phyloP scores from a whole-genome alignment of 1,284 basidiomycete species.

The Vanrija pseudolonga region DNA sequence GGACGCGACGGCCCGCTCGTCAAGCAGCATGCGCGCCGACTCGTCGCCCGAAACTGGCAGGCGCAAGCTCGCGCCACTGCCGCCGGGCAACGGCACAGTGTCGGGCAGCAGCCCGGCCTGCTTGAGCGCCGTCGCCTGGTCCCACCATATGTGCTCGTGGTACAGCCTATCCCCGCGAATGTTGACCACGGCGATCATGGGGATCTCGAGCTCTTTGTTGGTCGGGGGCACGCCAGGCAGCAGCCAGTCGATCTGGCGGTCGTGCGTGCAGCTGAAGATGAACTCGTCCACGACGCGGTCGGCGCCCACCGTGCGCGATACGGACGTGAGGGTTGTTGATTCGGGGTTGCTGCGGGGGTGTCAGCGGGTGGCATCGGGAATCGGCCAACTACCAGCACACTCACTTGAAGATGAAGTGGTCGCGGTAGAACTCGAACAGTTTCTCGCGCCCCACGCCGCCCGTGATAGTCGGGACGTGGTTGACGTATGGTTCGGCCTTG shows the following conservation, averaged over 20 bases:
- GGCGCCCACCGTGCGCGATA: slow-evolving; percentile 24
- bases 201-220: slow-evolving; percentile 54
- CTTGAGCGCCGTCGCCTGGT: slow-evolving; percentile 23
- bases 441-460: slow-evolving; percentile 57
- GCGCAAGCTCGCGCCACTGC: slow-evolving; percentile 10
- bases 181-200: slow-evolving; percentile 59
- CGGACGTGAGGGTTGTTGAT: slow-evolving; percentile 48
- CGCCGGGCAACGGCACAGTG: slow-evolving; percentile 6
- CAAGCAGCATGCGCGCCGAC: slow-evolving; percentile 19
- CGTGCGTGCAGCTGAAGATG: slow-evolving; percentile 50
- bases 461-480: slow-evolving; percentile 37
- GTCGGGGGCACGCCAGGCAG: slow-evolving; percentile 52
- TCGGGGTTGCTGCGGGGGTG: slow-evolving; percentile 7
- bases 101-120: slow-evolving; percentile 23
- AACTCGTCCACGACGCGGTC: slow-evolving; percentile 32
- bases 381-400: not conserved
- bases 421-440: slow-evolving; percentile 55
- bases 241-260: slow-evolving; percentile 55
- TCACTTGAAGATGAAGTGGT: slow-evolving; percentile 39
- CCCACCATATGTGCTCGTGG: slow-evolving; percentile 54
- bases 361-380: no score
- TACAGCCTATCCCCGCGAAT: slow-evolving; percentile 58
- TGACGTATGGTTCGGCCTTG: slow-evolving; percentile 28
- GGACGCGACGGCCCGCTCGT: slow-evolving; percentile 16
- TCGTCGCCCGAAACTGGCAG: slow-evolving; percentile 19